Evolutionary conservation across 1,284 basidiomycete species (phyloP).

Genomic region (Coniferiporia sulphurascens): DNA sequence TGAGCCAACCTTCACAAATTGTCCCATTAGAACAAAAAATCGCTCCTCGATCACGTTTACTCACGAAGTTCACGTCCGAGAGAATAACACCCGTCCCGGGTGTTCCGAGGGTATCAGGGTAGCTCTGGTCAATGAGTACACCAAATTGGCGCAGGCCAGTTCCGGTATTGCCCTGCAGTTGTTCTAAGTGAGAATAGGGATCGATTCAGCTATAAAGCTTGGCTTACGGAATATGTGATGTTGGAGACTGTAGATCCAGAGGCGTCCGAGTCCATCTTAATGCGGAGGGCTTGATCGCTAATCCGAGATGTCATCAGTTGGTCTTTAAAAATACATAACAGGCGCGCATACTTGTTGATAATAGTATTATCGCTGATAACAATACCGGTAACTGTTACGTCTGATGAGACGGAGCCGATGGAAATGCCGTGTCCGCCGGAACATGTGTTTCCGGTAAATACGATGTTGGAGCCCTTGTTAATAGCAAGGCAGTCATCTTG

Average conservation of each 20-base stretch:
- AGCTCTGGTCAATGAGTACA: slow-evolving; percentile 44
- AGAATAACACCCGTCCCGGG: slow-evolving; percentile 45
- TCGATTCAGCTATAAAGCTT: not conserved
- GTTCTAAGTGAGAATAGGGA: slow-evolving; percentile 11
- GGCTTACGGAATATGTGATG: slow-evolving; percentile 36
- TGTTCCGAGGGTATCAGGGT: slow-evolving; percentile 38
- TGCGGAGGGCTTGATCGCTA: slow-evolving; percentile 42
- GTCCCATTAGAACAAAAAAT: slow-evolving; percentile 25
- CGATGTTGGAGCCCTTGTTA: slow-evolving; percentile 50
- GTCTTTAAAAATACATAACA: slow-evolving; percentile 1
- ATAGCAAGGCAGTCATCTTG: slow-evolving; percentile 63
- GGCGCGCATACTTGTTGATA: slow-evolving; percentile 35
- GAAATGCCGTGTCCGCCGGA: slow-evolving; percentile 56
- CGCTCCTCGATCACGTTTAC: not conserved
- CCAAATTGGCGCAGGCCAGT: slow-evolving; percentile 37
- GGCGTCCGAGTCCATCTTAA: slow-evolving; percentile 39
- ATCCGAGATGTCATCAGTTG: not conserved
- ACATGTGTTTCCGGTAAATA: slow-evolving; percentile 51
- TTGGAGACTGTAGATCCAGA: slow-evolving; percentile 36
- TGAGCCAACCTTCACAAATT: slow-evolving; percentile 33
- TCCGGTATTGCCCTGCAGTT: slow-evolving; percentile 37
- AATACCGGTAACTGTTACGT: slow-evolving; percentile 42
- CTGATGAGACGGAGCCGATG: slow-evolving; percentile 49
- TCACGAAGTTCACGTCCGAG: slow-evolving; percentile 4
- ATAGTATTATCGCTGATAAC: slow-evolving; percentile 43